Evolutionary conservation across 2,329 filamentous ascomycete genomes (phyloP), one percentile per base, ranked within the genome.

Genomic region (Calonectria pseudoturangicola): DNA sequence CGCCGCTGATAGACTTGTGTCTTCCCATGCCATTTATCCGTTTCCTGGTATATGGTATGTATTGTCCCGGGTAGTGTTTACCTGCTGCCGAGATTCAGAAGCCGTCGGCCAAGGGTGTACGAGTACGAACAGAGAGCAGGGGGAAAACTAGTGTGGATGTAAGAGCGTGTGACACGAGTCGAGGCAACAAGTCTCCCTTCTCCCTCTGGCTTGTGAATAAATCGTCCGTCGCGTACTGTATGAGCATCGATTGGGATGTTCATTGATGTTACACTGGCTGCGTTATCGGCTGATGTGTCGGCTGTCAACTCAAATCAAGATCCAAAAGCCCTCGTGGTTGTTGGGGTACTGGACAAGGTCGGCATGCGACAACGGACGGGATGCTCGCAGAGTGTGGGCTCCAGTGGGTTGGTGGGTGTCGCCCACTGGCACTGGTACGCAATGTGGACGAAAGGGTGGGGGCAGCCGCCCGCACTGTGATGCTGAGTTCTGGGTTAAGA

Each of bases 281-380:
- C 28, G 28, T 58, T 43, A 48, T 67, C 69, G 47, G 64, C 54
- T 71, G 69, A 68, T 33, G 60, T 50, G 36, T 50, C 56, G 47
- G 64, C 64, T 67, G 70, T 64, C 70, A 64, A 51, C 28, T 68
- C 47, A 50, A 65, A 68, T 41, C 70, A 71, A 71, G 64, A 71
- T 68, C 70, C 70, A 64, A 56, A 68, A 68, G 43, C 25, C 58
- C 36, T 48, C 64, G 70, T 64, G 60, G 48, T 47, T 68, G 70
- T 68, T 71, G 70, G 70, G 70, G 30, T 65, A 60, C 28, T 39
- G 21, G 43, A 30, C 47, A 48, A 47, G 56, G 54, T 64, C 25
- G 45, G 39, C 62, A 58, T 58, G 54, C 43, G 48, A 48, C 56
- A 50, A 63, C 70, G 48, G 64, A 56, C 25, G 45, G 50, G 54